These are phyloP conservation scores for Eragrostis nindensis DNA, from an alignment of 176 grass and related monocot genomes.

Conservation along the genomic window DNA sequence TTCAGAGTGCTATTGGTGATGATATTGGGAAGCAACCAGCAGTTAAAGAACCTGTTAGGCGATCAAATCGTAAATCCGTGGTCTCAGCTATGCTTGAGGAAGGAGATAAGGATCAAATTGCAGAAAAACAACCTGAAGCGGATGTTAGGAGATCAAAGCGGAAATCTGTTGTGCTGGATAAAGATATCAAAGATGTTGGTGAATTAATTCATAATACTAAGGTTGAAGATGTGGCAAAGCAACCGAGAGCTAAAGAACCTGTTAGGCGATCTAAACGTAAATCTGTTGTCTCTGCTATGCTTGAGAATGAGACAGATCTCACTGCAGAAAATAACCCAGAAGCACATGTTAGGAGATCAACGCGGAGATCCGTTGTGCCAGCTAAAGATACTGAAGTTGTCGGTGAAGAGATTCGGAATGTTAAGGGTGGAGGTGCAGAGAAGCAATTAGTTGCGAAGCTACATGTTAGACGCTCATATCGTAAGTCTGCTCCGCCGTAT, in stretches of 20 bases:
- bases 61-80: conserved; percentile 30
- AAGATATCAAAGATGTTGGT: background rate
- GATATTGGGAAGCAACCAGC: conserved; percentile 4
- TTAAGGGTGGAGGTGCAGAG: background rate
- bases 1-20: background rate
- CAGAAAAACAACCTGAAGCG: conserved; percentile 19
- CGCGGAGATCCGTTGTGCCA: background rate
- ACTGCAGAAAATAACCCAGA: no score
- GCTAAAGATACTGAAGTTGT: background rate
- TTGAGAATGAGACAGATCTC: background rate
- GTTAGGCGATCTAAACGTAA: background rate
- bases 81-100: conserved; percentile 6
- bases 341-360: background rate
- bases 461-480: conserved; percentile 31
- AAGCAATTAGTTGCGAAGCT: conserved; percentile 8
- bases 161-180: background rate
- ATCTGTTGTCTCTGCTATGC: no score
- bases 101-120: background rate
- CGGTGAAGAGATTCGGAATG: conserved; percentile 3
- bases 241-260: conserved; percentile 24
- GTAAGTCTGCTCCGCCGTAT: conserved; percentile 16
- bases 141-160: background rate
- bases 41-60: conserved; percentile 15
- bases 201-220: conserved; percentile 3
- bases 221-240: background rate